Base-by-base conservation (phyloP, 2,329 filamentous ascomycete genomes). In the Fusarium aywerte region DNA sequence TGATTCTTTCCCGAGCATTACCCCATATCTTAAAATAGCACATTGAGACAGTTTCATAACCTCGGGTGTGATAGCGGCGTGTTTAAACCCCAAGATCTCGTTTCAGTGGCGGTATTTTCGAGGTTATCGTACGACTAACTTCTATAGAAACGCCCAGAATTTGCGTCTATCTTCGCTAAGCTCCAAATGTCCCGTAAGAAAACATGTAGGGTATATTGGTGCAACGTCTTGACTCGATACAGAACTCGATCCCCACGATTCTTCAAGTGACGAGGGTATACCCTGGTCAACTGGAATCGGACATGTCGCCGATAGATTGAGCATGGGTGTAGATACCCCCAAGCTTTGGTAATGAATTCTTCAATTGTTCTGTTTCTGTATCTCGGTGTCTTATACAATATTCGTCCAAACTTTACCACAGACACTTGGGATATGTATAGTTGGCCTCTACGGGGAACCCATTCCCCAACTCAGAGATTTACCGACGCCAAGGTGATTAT, bases 401-500 rank as follows among this genome's bases (percentile, higher is more conserved):
- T 7, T 18, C 8, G 8, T 7, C 8, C 18, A 9, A n/a, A 27
- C n/a, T 10, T 18, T 8, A 13, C 10, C 15, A 27, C 25, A 7
- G 11, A 11, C 9, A 9, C 27, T 11, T 10, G 11, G 3, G 27
- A 11, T 27, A 27, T 27, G 9, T 27, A 27, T 27, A 36, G 27
- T 62, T 54, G 58, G 54, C 1, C 12, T 15, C 9, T 7, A 16
- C 35, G 35, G 25, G 31, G 55, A 23, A 4, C 16, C 9, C 23
- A 16, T 62, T 62, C 18, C 49, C 58, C 38, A 20, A 56, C 25
- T 7, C 9, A 32, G 56, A 42, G 48, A 38, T 29, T 25, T 31
- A 32, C 20, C 40, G 40, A 38, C 42, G 44, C 63, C 63, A 62
- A 51, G 62, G 36, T 27, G 21, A 67, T 21, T 63, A 58, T 63